Percentiles rank a stretch among this genome's conserved stretches.
Evolutionary conservation across 2,329 filamentous ascomycete species (phyloP).

Genomic region (Fusarium graminum): DNA sequence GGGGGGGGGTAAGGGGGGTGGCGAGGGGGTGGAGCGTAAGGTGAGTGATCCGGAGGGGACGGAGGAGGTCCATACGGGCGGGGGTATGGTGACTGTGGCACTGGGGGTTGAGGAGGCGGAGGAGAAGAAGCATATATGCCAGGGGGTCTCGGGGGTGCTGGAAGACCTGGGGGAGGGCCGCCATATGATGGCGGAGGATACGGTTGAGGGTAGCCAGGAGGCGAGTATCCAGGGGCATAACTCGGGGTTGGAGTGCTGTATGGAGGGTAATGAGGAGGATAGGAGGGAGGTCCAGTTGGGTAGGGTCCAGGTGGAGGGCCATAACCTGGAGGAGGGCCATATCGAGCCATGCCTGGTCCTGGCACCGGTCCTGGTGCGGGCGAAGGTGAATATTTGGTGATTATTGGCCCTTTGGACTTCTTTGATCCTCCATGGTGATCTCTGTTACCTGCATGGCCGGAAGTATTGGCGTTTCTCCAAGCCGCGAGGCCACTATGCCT

Average conservation of each 20-base stretch:
- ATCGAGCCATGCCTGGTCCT: conserved; percentile 30
- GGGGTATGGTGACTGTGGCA: conserved; percentile 36
- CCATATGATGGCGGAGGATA: conserved; percentile 46
- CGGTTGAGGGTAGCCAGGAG: conserved; percentile 44
- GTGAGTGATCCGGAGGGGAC: conserved; percentile 30
- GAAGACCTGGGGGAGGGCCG: conserved; percentile 43
- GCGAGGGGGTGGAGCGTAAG: conserved; percentile 40
- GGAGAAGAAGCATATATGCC: conserved; percentile 34
- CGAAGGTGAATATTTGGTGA: conserved; percentile 54
- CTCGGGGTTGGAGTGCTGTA: conserved; percentile 41
- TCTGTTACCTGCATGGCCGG: conserved; percentile 46
- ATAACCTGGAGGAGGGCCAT: conserved; percentile 46
- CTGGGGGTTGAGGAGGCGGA: conserved; percentile 32
- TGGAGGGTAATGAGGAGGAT: conserved; percentile 42
- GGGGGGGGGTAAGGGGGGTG: conserved; percentile 42
- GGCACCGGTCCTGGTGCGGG: conserved; percentile 41
- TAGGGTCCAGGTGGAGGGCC: conserved; percentile 46
- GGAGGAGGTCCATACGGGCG: conserved; percentile 43
- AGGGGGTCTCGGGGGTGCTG: conserved; percentile 39
- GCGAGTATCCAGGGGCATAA: conserved; percentile 48
- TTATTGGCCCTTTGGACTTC: conserved; percentile 53
- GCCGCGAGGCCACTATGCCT: conserved; percentile 53
- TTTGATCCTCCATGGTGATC: conserved; percentile 50
- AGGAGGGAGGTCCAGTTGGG: conserved; percentile 43
- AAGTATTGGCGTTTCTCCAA: conserved; percentile 53